A percentile compares a stretch with the other conserved stretches of the same genome.
Evolutionary conservation across 805 yeast species (phyloP).

Genomic region (Yarrowia divulgata): DNA sequence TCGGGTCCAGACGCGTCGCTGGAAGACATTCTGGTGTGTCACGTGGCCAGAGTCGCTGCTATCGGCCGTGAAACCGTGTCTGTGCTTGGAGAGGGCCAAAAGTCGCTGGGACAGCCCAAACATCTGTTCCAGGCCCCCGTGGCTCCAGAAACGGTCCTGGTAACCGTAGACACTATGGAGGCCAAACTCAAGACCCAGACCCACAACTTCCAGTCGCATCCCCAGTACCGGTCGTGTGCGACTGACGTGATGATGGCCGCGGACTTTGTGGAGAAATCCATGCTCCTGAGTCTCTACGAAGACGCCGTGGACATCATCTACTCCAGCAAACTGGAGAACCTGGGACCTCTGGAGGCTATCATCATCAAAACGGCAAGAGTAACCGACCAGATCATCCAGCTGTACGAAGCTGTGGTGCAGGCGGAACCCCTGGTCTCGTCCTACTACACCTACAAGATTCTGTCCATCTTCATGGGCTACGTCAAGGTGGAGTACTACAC

Average conservation of each 20-base stretch:
- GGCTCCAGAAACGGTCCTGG: slow-evolving; percentile 21
- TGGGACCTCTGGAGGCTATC: slow-evolving; percentile 1
- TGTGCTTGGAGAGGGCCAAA: slow-evolving; percentile 29
- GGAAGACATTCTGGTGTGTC: slow-evolving; percentile 25
- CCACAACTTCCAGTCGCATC: slow-evolving; percentile 24
- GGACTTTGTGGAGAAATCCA: slow-evolving; percentile 22
- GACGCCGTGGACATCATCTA: slow-evolving; percentile 9
- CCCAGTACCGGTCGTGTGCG: slow-evolving; percentile 18
- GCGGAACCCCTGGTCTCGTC: slow-evolving; percentile 20
- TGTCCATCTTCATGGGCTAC: slow-evolving; percentile 31
- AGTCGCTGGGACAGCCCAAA: slow-evolving; percentile 27
- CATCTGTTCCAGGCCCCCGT: slow-evolving; percentile 16
- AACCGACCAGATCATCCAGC: slow-evolving; percentile 9
- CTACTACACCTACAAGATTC: slow-evolving; percentile 29
- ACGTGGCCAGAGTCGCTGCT: slow-evolving; percentile 14
- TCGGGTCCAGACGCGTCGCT: slow-evolving; percentile 32
- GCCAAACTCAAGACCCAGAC: slow-evolving; percentile 15
- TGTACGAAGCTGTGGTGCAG: slow-evolving; percentile 19
- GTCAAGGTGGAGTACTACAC: slow-evolving; percentile 34
- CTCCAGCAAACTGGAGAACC: background rate
- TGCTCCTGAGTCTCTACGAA: slow-evolving; percentile 16
- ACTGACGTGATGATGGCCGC: slow-evolving; percentile 33
- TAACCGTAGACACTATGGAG: slow-evolving; percentile 8
- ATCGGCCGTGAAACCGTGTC: slow-evolving; percentile 10
- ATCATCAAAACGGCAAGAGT: background rate